These are phyloP conservation scores for Phytophthora agathidicida DNA, from an alignment of 352 stramenopile species.

Conservation along the genomic window DNA sequence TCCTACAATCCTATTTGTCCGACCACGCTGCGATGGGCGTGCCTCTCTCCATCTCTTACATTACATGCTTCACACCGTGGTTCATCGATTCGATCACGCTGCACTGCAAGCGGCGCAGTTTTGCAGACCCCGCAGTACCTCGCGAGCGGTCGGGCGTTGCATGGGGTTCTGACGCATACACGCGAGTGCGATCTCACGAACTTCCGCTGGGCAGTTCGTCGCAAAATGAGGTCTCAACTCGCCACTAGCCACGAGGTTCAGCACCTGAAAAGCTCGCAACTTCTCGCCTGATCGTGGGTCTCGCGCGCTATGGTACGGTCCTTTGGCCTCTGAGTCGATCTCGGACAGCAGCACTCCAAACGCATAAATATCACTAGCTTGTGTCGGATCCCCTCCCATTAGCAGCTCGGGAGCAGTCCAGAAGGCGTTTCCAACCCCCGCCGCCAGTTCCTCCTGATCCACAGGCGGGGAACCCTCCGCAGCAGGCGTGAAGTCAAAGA, in stretches of 20 bases:
- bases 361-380: constrained; percentile 70
- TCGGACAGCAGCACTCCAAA: constrained; percentile 61
- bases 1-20: constrained; percentile 26
- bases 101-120: constrained; percentile 12
- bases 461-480: constrained; percentile 13
- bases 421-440: constrained; percentile 29
- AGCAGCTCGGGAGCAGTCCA: constrained; percentile 63
- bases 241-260: constrained; percentile 39
- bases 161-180: constrained; percentile 40
- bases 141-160: constrained; percentile 30
- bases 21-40: constrained; percentile 21
- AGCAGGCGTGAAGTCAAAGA: constrained; percentile 32
- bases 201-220: constrained; percentile 24
- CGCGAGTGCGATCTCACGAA: constrained; percentile 35
- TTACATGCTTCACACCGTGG: constrained; percentile 7
- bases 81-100: constrained; percentile 4
- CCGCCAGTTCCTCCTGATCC: constrained; percentile 32
- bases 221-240: constrained; percentile 40
- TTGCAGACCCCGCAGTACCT: constrained; percentile 20
- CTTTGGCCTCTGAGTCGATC: constrained; percentile 44
- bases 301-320: constrained; percentile 25
- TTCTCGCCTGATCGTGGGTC: constrained; percentile 20
- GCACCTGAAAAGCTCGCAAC: constrained; percentile 34
- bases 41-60: constrained; percentile 4
- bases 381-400: constrained; percentile 43